Base-by-base conservation (phyloP, 306 rosid genomes). In the Boehmeria nivea region DNA sequence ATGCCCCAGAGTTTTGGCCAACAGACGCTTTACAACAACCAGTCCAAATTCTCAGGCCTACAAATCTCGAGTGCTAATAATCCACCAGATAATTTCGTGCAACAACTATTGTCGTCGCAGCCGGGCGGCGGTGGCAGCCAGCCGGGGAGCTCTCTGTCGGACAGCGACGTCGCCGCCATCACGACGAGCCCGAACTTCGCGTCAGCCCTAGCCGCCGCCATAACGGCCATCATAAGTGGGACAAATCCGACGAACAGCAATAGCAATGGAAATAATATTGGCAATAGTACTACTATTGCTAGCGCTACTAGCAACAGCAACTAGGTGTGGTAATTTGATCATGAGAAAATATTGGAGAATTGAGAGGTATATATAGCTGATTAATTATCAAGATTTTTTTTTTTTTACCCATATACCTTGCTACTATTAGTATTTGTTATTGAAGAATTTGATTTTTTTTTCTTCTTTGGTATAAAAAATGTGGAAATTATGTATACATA, bases 141-240 rank as follows among this genome's bases (percentile, higher is more conserved):
- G 55, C 11, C 25, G 55, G 36, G 31, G 19, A 16, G 10, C 39
- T 10, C 69, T 61, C 17, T 69, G 56, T 36, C 74, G 2, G 86
- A 87, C 33, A 56, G 78, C 11, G 67, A 81, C 3, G 67, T 60
- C 59, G 89, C 86, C 16, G 83, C 95, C 69, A 86, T 90, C n/a
- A 76, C 87, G 0, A 65, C 85, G 10, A 83, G 87, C 27, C 98
- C 95, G 0, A 87, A 69, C 54, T 76, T 82, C 75, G 69, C 90
- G 3, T 79, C 94, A 0, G 88, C 87, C 14, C 43, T 90, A 46
- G 88, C 81, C 0, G 79, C 88, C 1, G 91, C 95, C 23, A 72
- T 84, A 46, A 63, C 83, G 26, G 82, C 94, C 22, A 57, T 82
- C 4, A 78, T 87, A 39, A 57, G 49, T 40, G 60, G 60, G n/a